Conservation (phyloP, 306 rosid genomes). For the Prunus campanulata region DNA sequence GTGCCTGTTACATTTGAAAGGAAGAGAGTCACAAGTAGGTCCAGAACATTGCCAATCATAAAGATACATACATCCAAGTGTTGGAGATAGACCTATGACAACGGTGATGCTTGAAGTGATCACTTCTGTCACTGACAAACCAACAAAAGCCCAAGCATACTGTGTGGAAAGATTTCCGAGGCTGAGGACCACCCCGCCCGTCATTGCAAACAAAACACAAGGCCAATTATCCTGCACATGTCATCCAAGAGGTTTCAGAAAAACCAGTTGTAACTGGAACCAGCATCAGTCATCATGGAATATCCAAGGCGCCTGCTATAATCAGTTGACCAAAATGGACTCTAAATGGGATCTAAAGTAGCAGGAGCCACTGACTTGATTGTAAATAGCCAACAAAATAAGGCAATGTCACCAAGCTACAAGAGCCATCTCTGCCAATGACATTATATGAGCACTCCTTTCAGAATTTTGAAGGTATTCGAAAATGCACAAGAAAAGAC, state of each 20-base stretch:
- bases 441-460: too few species aligned
- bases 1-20: conserved; percentile 55
- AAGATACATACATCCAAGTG: background rate
- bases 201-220: conserved; percentile 83
- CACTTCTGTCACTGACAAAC: conserved; percentile 85
- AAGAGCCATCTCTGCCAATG: too few species aligned
- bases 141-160: conserved; percentile 89
- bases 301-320: background rate
- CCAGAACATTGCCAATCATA: background rate
- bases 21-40: background rate
- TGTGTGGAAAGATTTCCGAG: conserved; percentile 79
- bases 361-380: too few species aligned
- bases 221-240: conserved; percentile 75
- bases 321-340: too few species aligned
- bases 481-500: too few species aligned
- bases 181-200: conserved; percentile 78
- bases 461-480: too few species aligned
- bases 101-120: conserved; percentile 78
- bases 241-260: conserved; percentile 7
- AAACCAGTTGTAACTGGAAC: background rate
- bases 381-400: too few species aligned
- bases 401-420: too few species aligned
- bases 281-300: background rate
- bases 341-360: too few species aligned
- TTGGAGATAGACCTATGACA: conserved; percentile 62